Conservation (phyloP, 345 rosid genomes). For the Eucalyptus urophylla region DNA sequence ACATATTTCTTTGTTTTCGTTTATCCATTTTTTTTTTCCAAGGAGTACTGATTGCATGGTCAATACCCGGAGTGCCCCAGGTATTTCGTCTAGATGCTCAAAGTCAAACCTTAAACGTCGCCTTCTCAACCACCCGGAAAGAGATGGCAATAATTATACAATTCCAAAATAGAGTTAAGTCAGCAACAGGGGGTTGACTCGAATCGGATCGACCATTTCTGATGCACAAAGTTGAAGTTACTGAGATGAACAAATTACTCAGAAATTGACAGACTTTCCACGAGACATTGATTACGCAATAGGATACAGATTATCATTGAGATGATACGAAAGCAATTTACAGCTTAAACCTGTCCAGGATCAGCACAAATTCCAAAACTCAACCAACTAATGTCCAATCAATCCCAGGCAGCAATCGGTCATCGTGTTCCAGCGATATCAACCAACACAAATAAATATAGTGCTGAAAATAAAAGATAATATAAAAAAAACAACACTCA, state of each 20-base stretch:
- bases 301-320: background rate
- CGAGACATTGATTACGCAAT: background rate
- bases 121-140: background rate
- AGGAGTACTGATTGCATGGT: background rate
- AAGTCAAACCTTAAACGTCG: background rate
- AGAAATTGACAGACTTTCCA: background rate
- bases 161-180: background rate
- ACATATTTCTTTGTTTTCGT: background rate
- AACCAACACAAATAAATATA: background rate
- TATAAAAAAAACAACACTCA: background rate
- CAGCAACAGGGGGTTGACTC: background rate
- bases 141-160: background rate
- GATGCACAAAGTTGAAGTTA: background rate
- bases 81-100: background rate
- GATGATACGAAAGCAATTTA: background rate
- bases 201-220: background rate
- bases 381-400: background rate
- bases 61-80: background rate
- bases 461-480: background rate
- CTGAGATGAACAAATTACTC: background rate
- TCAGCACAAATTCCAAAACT: background rate
- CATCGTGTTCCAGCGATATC: background rate
- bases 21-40: background rate
- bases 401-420: background rate
- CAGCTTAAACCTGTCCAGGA: background rate